phyloP scores from a whole-genome alignment of 306 rosid species.

The Citrullus amarus region DNA sequence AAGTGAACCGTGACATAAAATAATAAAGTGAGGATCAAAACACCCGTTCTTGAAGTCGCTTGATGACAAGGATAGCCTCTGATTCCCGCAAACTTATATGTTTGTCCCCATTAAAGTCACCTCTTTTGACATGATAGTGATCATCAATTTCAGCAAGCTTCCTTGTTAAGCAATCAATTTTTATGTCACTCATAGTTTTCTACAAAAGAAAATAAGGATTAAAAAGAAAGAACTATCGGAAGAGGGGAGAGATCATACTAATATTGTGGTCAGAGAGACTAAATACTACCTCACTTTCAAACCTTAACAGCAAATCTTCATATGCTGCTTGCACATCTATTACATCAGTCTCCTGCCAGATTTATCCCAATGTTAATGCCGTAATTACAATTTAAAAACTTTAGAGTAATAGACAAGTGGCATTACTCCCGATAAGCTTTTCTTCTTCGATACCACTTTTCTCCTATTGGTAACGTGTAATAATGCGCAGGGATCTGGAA shows the following conservation, averaged over 20 bases:
- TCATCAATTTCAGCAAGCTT: conserved; percentile 39
- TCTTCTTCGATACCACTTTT: conserved; percentile 48
- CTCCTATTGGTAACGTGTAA: conserved; percentile 77
- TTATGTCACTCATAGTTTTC: conserved; percentile 60
- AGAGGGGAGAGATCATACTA: background rate
- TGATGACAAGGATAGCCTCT: conserved; percentile 65
- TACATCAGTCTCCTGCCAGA: conserved; percentile 53
- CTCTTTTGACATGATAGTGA: conserved; percentile 15
- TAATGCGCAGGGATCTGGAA: conserved; percentile 56
- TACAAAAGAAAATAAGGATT: conserved; percentile 22
- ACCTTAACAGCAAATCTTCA: conserved; percentile 53
- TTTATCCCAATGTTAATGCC: conserved; percentile 16
- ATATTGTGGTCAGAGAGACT: conserved; percentile 5
- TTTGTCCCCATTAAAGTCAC: conserved; percentile 31
- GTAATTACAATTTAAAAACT: conserved; percentile 1
- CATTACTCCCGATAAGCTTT: conserved; percentile 49
- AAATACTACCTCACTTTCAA: conserved; percentile 54
- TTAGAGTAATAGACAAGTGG: conserved; percentile 3
- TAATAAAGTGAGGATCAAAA: conserved; percentile 4
- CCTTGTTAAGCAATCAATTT: conserved; percentile 48
- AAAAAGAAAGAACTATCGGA: background rate
- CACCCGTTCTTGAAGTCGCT: conserved; percentile 88
- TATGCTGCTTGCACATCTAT: conserved; percentile 47
- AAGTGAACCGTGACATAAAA: background rate
- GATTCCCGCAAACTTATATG: conserved; percentile 36